Evolutionary conservation across 192 early-diverging fungal genomes (phyloP).

Genomic region (Coemansia javaensis): DNA sequence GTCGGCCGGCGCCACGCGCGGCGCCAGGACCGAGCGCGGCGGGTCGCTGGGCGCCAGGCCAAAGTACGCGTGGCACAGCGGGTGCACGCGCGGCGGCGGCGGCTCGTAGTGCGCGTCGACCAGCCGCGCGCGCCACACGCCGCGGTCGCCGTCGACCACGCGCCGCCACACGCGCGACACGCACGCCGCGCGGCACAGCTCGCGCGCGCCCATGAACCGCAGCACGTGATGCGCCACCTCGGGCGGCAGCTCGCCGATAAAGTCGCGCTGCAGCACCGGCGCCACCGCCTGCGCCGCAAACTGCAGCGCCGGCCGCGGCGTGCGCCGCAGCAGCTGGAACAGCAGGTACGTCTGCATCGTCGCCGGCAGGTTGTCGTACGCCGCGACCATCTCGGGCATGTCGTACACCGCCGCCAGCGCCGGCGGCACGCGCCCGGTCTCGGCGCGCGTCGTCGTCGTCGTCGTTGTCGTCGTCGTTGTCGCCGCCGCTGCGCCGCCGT

Average conservation of each 20-base stretch:
- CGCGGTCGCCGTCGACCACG: constrained; percentile 67
- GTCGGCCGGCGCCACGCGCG: constrained; percentile 17
- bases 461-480: neutral
- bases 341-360: constrained; percentile 82
- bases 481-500: neutral
- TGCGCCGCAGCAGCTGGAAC: constrained; percentile 81
- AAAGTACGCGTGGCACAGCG: constrained; percentile 40
- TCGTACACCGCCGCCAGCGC: constrained; percentile 40
- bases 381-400: constrained; percentile 56
- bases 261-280: constrained; percentile 88
- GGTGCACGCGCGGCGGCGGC: constrained; percentile 21
- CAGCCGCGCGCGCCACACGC: constrained; percentile 40
- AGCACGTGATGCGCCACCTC: constrained; percentile 76
- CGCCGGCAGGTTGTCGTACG: constrained; percentile 75
- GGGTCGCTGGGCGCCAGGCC: constrained; percentile 31
- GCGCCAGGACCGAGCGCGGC: constrained; percentile 2
- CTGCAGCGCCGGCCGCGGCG: constrained; percentile 76
- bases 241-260: constrained; percentile 67
- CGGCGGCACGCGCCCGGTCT: constrained; percentile 2
- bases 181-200: constrained; percentile 73
- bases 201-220: constrained; percentile 71
- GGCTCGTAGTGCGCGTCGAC: constrained; percentile 32
- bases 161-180: constrained; percentile 77
- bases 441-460: constrained; percentile 7
- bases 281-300: constrained; percentile 87